Conservation (phyloP, 2,329 filamentous ascomycete species). For the Pseudocercospora cruenta region DNA sequence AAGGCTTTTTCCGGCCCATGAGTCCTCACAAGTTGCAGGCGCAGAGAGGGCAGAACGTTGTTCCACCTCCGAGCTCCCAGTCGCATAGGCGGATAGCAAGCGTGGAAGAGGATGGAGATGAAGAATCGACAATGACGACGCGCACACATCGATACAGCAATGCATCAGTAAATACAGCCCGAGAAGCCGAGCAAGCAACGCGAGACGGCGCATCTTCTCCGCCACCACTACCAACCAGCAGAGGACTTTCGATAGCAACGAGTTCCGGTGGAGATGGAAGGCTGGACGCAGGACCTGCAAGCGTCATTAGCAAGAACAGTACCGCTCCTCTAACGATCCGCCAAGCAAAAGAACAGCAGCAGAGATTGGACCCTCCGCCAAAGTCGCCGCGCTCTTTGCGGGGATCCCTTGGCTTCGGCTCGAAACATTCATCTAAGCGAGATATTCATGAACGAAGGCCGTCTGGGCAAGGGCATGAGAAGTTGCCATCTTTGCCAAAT, state of each 20-base stretch:
- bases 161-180: slow-evolving; percentile 55
- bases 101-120: slow-evolving; percentile 28
- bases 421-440: slow-evolving; percentile 25
- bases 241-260: slow-evolving; percentile 70
- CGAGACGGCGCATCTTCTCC: slow-evolving; percentile 44
- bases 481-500: slow-evolving; percentile 78
- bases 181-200: slow-evolving; percentile 39
- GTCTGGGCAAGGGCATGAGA: slow-evolving; percentile 49
- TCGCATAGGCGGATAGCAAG: slow-evolving; percentile 14
- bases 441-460: slow-evolving; percentile 23
- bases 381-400: slow-evolving; percentile 33
- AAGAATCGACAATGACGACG: slow-evolving; percentile 35
- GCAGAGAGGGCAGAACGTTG: slow-evolving; percentile 66
- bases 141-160: slow-evolving; percentile 62
- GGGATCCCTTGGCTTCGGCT: slow-evolving; percentile 34
- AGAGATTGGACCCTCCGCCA: slow-evolving; percentile 30
- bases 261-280: slow-evolving; percentile 14
- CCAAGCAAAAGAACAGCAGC: slow-evolving; percentile 12
- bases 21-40: slow-evolving; percentile 93
- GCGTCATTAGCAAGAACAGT: slow-evolving; percentile 73
- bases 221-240: slow-evolving; percentile 66
- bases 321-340: slow-evolving; percentile 69
- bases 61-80: slow-evolving; percentile 22
- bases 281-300: slow-evolving; percentile 36
- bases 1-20: slow-evolving; percentile 95